phyloP scores from a whole-genome alignment of 345 rosid genomes.

The Psidium friedrichsthalianum region DNA sequence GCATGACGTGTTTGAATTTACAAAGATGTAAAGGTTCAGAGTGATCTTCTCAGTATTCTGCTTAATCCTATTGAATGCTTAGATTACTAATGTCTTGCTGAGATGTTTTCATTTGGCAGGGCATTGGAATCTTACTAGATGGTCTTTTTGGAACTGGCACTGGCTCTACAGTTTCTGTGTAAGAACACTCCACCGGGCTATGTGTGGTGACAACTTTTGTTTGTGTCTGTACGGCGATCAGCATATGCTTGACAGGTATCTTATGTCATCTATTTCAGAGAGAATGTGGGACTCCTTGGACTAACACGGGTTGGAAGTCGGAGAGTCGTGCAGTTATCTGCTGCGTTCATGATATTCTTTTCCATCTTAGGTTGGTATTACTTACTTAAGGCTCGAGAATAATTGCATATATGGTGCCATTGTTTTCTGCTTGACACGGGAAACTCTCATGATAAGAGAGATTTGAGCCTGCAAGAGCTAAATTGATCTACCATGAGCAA shows the following conservation, averaged over 20 bases:
- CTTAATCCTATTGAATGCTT: not conserved
- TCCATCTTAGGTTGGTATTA: slow-evolving; percentile 51
- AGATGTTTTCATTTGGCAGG: slow-evolving; percentile 27
- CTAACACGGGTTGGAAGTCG: slow-evolving; percentile 96
- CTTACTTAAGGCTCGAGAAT: not conserved
- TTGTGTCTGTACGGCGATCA: not conserved
- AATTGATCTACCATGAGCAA: not conserved
- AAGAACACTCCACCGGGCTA: not conserved
- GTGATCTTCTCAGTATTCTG: not conserved
- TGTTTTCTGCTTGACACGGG: not conserved
- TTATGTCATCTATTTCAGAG: slow-evolving; percentile 33
- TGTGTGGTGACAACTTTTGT: not conserved
- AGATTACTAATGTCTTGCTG: not conserved
- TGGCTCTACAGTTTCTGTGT: slow-evolving; percentile 93
- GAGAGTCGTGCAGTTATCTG: slow-evolving; percentile 87
- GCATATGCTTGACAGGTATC: not conserved
- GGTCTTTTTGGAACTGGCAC: slow-evolving; percentile 94
- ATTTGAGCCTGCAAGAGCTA: not conserved
- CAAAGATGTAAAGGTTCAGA: not conserved
- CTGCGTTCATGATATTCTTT: slow-evolving; percentile 97
- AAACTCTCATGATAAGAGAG: not conserved
- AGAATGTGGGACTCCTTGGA: slow-evolving; percentile 93
- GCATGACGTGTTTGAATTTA: not conserved
- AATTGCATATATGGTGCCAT: not conserved
- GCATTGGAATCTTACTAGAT: slow-evolving; percentile 79